A percentile compares a stretch with the other conserved stretches of the same genome.
These are phyloP conservation scores for Kodamaea fukazawae DNA, from an alignment of 805 yeast species.

Conservation along the genomic window DNA sequence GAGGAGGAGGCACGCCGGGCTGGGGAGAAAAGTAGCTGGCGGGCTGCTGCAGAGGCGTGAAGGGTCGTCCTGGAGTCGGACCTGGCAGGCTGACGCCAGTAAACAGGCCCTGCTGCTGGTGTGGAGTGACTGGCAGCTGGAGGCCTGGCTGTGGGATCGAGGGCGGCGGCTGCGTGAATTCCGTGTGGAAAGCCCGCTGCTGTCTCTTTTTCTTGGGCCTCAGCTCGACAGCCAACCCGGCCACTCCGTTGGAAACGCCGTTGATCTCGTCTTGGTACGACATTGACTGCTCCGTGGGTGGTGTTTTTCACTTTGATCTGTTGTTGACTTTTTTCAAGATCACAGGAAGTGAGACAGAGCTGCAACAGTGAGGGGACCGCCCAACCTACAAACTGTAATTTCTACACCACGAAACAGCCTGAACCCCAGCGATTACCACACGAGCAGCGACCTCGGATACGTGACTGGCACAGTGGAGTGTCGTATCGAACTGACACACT, in stretches of 20 bases:
- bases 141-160: no score
- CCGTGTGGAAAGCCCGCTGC: conserved; percentile 31
- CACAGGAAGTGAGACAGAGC: no score
- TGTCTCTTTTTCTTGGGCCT: conserved; percentile 27
- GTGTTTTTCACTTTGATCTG: not conserved
- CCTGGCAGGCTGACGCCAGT: not conserved
- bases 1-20: not conserved
- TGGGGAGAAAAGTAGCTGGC: not conserved
- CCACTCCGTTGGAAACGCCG: conserved; percentile 2
- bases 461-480: no score
- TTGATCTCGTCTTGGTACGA: not conserved
- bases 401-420: no score
- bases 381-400: not conserved
- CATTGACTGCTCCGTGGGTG: not conserved
- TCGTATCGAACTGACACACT: no score
- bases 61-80: not conserved
- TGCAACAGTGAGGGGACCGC: not conserved
- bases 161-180: conserved; percentile 12
- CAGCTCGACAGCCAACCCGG: conserved; percentile 6
- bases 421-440: no score
- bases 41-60: no score
- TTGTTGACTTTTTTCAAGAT: no score
- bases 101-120: no score
- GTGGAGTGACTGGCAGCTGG: no score
- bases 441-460: no score